Conservation (phyloP, 2,329 filamentous ascomycete species). For the Drechslerella dactyloides region DNA sequence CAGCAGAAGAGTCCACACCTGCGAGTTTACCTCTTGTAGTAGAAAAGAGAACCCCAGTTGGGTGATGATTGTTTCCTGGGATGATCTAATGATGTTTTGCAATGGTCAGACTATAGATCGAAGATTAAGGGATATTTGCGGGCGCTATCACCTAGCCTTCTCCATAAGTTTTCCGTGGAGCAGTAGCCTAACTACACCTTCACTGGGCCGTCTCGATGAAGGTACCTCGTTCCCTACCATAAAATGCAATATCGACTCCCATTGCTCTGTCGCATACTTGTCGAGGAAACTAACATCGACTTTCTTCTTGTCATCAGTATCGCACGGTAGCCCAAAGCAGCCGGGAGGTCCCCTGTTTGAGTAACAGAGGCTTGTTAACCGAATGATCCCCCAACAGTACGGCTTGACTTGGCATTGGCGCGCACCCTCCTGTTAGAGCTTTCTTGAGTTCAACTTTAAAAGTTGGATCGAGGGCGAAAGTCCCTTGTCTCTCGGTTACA, state of each 20-base stretch:
- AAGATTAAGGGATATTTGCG: not conserved
- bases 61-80: conserved; percentile 73
- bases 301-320: conserved; percentile 66
- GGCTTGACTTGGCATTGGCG: not conserved
- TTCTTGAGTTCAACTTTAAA: conserved; percentile 84
- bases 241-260: conserved; percentile 95
- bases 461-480: conserved; percentile 70
- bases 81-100: not conserved
- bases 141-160: conserved; percentile 57
- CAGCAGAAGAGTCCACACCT: conserved; percentile 94
- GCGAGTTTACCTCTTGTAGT: conserved; percentile 91
- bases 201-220: conserved; percentile 66
- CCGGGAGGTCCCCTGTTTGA: conserved; percentile 70
- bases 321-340: conserved; percentile 86
- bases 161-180: conserved; percentile 81
- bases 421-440: conserved; percentile 77
- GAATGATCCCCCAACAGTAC: not conserved
- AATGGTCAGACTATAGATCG: not conserved
- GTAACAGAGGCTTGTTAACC: not conserved
- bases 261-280: conserved; percentile 82
- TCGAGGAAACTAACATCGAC: conserved; percentile 78
- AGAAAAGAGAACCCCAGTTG: conserved; percentile 93
- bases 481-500: conserved; percentile 63
- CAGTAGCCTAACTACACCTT: conserved; percentile 82
- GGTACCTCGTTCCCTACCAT: conserved; percentile 71